Base-by-base conservation (phyloP, 2,329 filamentous ascomycete species). In the Colletotrichum magnum region DNA sequence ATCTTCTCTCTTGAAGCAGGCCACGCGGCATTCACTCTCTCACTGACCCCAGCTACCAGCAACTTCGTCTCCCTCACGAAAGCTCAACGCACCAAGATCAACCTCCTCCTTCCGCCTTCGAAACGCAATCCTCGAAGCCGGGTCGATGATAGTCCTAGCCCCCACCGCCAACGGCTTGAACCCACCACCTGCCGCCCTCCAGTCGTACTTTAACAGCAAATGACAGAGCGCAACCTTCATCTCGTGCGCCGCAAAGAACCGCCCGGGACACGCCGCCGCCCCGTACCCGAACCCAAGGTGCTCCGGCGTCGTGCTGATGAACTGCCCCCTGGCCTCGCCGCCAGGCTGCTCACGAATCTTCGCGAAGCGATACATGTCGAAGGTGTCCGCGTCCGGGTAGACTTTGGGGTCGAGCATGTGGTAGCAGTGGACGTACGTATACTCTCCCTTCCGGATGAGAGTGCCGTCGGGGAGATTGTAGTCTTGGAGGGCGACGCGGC, bases 251-350 rank as follows among this genome's bases (percentile, higher is more conserved):
- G 47, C 58, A 4, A 60, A 52, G 47, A 60, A 60, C 4, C 58
- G 58, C 1, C 47, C 58, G 2, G 47, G 58, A 18, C 58, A 52
- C 13, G 47, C 48, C 3, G 21, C 24, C 18, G 26, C 9, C 13
- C 58, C 58, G 21, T 60, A 43, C 2, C 80, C 80, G 68, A 81
- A 82, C 32, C 77, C 78, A 48, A 80, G 72, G 63, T 75, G 78
- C 16, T 76, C 73, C 65, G 80, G 74, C 4, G 45, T 59, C 13
- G 18, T 7, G 45, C 26, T 59, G 57, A 59, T 24, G 16, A 59
- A 45, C 45, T 59, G 57, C 12, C 28, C 45, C 12, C 70, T 57
- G 60, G 72, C 52, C 24, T 56, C 50, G 26, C 39, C 43, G 12
- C 56, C 60, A 5, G 66, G 60, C 50, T 51, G 32, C 4, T 57